Conservation (phyloP, 768 basidiomycete species). For the Termitomyces sp. region DNA sequence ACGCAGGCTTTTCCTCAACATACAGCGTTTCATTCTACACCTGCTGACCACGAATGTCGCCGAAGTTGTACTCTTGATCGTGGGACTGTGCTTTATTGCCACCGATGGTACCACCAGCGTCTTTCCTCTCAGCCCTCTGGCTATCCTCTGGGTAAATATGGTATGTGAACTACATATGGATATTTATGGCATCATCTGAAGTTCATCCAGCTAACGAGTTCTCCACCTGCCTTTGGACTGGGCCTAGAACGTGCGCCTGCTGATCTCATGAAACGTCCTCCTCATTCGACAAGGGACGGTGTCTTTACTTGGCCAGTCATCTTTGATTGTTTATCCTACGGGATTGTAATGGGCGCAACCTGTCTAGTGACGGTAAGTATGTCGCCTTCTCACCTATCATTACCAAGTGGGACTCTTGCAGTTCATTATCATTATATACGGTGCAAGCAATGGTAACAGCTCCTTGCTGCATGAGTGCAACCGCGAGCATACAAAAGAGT, state of each 20-base stretch:
- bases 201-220: constrained; percentile 29
- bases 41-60: constrained; percentile 49
- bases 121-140: constrained; percentile 52
- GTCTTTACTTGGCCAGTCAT: constrained; percentile 34
- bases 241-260: constrained; percentile 44
- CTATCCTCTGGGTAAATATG: constrained; percentile 49
- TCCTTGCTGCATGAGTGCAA: constrained; percentile 28
- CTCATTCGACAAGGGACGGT: constrained; percentile 31
- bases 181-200: not conserved
- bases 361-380: constrained; percentile 26
- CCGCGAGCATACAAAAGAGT: constrained; percentile 18
- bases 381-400: not conserved
- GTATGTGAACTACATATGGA: constrained; percentile 18
- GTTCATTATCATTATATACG: constrained; percentile 35
- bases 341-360: constrained; percentile 30
- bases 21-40: constrained; percentile 51
- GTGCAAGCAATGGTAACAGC: constrained; percentile 20
- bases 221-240: constrained; percentile 51
- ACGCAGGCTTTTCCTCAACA: constrained; percentile 52
- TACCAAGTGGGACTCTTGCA: constrained; percentile 5
- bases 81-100: constrained; percentile 55
- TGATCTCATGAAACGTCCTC: constrained; percentile 46
- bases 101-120: constrained; percentile 34
- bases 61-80: constrained; percentile 47
- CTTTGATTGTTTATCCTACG: constrained; percentile 31